Evolutionary conservation across 225 moss, liverwort and hornwort genomes (phyloP), one percentile per base, ranked within the genome.

Genomic region (Straminergon stramineum): DNA sequence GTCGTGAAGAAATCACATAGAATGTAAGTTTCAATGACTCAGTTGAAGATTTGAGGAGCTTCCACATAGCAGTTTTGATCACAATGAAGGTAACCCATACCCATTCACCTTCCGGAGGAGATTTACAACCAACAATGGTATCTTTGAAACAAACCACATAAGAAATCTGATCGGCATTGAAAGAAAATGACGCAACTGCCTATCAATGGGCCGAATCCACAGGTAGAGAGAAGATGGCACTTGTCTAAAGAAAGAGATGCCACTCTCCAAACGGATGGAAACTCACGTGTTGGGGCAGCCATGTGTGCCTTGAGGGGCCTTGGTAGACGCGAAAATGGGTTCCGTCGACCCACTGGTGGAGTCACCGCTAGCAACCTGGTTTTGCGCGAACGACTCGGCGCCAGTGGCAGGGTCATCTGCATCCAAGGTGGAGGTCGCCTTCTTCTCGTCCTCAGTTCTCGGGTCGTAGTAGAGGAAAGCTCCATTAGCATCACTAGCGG

Each of bases 391-490:
- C 26, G 83, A 83, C 37, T 70, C 48, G 37, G 69, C 41, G 30
- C 35, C 86, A 15, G 69, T 15, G 7, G 48, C 21, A 26, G 91
- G 58, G 23, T 83, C 81, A 4, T 24, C 75, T 61, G 81, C 81
- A 43, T 89, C 92, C 37, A 48, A 31, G 27, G 4, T 53, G 1
- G 78, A 68, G 43, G 31, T 66, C 9, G 39, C 16, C 23, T 81
- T 85, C 55, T 48, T 91, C 70, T 87, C 81, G 34, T 70, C 66
- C 13, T 55, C 75, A 18, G 15, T 73, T 5, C 77, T 82, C 30
- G 89, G 9, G 52, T 89, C 78, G 15, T 85, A 88, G 43, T 64
- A 94, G 16, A 19, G 62, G 43, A 90, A 94, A 15, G 90, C 90
- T 39, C 89, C 92, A 22, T 91, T 26, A 10, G 37, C 11, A 31